These are phyloP conservation scores for Cryptosporidium tyzzeri DNA, from an alignment of 169 alveolate genomes.

Conservation along the genomic window DNA sequence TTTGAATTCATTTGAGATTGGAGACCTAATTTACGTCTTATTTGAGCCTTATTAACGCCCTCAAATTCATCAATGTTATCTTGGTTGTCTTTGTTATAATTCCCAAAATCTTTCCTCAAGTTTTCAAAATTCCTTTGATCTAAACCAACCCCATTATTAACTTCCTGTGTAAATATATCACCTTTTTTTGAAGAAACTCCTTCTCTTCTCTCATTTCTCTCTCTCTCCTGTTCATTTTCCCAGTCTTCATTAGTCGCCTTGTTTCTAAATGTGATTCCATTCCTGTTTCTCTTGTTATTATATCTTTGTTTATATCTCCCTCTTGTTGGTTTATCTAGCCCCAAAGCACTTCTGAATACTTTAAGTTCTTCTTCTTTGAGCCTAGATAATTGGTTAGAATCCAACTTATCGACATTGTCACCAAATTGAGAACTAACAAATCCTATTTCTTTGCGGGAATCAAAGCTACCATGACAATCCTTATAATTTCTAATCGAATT, in stretches of 20 bases:
- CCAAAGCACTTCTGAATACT: slow-evolving; percentile 74
- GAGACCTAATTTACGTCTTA: not conserved
- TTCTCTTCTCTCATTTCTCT: slow-evolving; percentile 37
- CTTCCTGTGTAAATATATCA: not conserved
- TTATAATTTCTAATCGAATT: too few species aligned
- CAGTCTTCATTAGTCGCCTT: not conserved
- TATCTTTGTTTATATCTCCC: slow-evolving; percentile 3
- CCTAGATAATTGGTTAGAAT: slow-evolving; percentile 15
- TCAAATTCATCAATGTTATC: not conserved
- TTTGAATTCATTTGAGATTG: not conserved
- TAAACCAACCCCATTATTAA: not conserved
- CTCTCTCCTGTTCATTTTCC: not conserved
- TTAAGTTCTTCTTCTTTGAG: slow-evolving; percentile 78
- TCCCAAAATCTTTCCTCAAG: not conserved
- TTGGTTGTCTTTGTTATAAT: too few species aligned
- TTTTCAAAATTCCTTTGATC: not conserved
- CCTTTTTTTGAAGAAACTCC: not conserved
- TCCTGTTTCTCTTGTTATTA: not conserved
- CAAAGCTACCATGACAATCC: not conserved
- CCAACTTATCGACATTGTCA: not conserved
- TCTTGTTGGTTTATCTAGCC: slow-evolving; percentile 9
- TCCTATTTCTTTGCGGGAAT: not conserved
- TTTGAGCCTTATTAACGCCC: not conserved
- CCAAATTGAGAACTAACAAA: not conserved
- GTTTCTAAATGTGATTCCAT: not conserved